Conservation (phyloP, 2,329 filamentous ascomycete species). For the Calonectria montana region DNA sequence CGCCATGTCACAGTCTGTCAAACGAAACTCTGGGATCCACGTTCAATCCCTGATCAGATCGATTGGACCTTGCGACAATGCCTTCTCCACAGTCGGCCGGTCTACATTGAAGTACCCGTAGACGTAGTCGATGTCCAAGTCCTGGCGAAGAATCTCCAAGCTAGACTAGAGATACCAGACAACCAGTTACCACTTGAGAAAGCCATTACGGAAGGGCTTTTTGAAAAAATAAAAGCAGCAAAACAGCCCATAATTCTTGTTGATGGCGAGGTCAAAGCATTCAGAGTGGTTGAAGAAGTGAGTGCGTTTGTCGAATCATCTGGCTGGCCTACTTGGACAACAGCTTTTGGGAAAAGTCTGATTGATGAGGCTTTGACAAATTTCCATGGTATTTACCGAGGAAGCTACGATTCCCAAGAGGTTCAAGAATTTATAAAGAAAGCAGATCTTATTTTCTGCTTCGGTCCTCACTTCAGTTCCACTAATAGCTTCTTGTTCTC, state of each 20-base stretch:
- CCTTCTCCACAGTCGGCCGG: conserved; percentile 64
- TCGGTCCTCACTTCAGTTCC: conserved; percentile 55
- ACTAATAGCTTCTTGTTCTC: neutral
- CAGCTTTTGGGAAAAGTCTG: conserved; percentile 61
- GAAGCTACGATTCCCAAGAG: conserved; percentile 48
- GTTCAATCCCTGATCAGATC: conserved; percentile 60
- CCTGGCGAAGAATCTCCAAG: conserved; percentile 35
- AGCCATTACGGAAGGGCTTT: conserved; percentile 46
- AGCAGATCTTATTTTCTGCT: conserved; percentile 57
- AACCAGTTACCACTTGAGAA: neutral
- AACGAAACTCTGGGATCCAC: conserved; percentile 54
- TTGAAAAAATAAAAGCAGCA: conserved; percentile 56
- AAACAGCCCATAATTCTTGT: conserved; percentile 63
- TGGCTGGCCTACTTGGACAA: conserved; percentile 60
- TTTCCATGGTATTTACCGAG: conserved; percentile 62
- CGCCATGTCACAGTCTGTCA: conserved; percentile 62
- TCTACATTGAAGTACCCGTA: conserved; percentile 66
- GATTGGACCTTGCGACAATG: conserved; percentile 63
- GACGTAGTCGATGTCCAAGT: conserved; percentile 60
- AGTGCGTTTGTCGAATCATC: conserved; percentile 56
- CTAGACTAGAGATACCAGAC: conserved; percentile 34
- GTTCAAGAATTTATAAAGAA: conserved; percentile 51
- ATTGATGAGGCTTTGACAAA: conserved; percentile 60
- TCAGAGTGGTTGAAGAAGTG: conserved; percentile 54
- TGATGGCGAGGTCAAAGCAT: conserved; percentile 60